A percentile compares a stretch with the other conserved stretches of the same genome.
phyloP scores from a whole-genome alignment of 1,284 basidiomycete genomes.

The Earliella scabrosa region DNA sequence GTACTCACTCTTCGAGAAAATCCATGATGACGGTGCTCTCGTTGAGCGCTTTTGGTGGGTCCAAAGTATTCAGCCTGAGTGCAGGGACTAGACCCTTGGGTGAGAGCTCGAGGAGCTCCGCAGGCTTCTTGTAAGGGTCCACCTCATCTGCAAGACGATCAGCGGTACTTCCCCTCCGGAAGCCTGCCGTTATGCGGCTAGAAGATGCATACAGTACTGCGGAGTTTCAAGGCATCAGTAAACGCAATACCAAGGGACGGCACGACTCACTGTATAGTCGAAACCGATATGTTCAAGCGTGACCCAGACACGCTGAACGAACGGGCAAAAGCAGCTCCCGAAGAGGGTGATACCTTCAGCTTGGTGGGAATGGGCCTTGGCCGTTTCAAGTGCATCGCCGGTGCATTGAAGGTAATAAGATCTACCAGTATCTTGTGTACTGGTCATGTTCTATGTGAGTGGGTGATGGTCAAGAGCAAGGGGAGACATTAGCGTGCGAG shows the following conservation, averaged over 20 bases:
- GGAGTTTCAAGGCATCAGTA: background rate
- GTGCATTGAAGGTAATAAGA: constrained; percentile 60
- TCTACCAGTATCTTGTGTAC: constrained; percentile 48
- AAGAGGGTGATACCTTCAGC: constrained; percentile 69
- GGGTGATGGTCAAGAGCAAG: background rate
- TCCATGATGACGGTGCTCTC: constrained; percentile 78
- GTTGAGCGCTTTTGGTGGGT: constrained; percentile 60
- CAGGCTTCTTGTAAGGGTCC: constrained; percentile 82
- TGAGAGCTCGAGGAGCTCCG: constrained; percentile 77
- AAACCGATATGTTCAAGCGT: constrained; percentile 66
- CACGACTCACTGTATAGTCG: constrained; percentile 55
- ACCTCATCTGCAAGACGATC: constrained; percentile 61
- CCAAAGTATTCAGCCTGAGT: constrained; percentile 51
- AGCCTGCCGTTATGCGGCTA: background rate
- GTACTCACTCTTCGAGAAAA: constrained; percentile 70
- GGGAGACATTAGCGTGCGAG: no score
- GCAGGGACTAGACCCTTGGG: constrained; percentile 83
- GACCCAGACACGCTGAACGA: constrained; percentile 76
- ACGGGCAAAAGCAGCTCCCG: constrained; percentile 75
- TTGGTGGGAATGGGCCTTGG: constrained; percentile 44
- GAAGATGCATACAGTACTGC: constrained; percentile 44
- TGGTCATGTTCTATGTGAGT: constrained; percentile 32
- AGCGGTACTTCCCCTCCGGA: background rate
- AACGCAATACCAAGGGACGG: background rate
- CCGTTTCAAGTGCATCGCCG: constrained; percentile 62